Conservation (phyloP, 805 yeast species). For the Myxozyma vanderwaltii region DNA sequence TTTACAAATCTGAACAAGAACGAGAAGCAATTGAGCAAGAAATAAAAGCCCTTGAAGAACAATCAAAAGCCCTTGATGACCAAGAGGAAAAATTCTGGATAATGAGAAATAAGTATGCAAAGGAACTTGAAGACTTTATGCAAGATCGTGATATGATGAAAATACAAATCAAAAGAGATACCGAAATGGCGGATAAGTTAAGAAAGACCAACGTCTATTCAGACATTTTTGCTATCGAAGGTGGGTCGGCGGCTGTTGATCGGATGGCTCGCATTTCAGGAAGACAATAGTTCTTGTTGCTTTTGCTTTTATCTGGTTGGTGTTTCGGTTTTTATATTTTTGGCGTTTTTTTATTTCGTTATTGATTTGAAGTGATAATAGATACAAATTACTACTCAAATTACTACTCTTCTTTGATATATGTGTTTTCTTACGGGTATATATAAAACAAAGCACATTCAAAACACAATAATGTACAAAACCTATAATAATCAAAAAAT, state of each 20-base stretch:
- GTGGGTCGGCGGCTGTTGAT: constrained; percentile 32
- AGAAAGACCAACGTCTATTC: constrained; percentile 79
- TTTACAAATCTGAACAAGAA: constrained; percentile 44
- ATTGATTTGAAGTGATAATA: no score
- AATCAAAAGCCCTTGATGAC: constrained; percentile 40
- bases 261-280: constrained; percentile 29
- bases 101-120: constrained; percentile 57
- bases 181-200: constrained; percentile 67
- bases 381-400: no score
- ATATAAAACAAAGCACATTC: neutral
- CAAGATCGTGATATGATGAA: constrained; percentile 64
- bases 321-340: no score
- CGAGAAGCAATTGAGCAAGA: constrained; percentile 53
- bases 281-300: neutral
- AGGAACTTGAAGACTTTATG: constrained; percentile 54
- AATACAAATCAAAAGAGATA: constrained; percentile 61
- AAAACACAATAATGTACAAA: neutral
- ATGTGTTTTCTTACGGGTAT: neutral
- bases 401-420: neutral
- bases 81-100: constrained; percentile 53
- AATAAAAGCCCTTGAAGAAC: constrained; percentile 49
- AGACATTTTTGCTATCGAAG: constrained; percentile 70
- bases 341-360: no score
- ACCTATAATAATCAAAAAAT: neutral
- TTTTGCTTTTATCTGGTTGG: neutral